Evolutionary conservation across 202 grass and related monocot species (phyloP), one percentile per base, ranked within the genome.

Genomic region (Alloteropsis angusta): DNA sequence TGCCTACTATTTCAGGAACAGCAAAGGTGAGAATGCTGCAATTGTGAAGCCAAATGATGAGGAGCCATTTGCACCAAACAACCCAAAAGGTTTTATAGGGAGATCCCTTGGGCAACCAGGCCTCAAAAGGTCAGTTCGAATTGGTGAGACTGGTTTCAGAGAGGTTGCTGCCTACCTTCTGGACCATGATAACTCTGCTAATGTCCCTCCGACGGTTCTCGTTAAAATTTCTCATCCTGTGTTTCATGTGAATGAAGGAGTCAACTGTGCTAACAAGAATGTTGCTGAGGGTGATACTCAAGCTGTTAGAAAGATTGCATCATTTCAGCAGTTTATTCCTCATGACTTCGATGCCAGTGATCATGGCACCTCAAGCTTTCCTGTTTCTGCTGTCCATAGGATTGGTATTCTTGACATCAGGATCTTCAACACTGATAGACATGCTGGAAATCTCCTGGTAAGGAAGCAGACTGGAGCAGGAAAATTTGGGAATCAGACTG

Each of bases 331-430:
- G 82, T 99, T 96, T 16, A 84, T 95, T 75, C 92, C 85, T 70
- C 96, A 99, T 85, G 96, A 99, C 70, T 99, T 84, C 84, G 96
- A 96, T 88, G 96, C 92, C 49, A 99, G 92, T 83, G 96, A 99
- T 71, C 73, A 96, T 85, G 96, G 96, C 60, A 96, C 90, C 19
- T 96, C 96, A 62, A 87, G 90, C 56, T 96, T 99, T 81, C 88
- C 92, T 75, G 96, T 96, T 55, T 88, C 90, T 60, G 81, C 92
- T 67, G 82, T 99, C 78, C 96, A 99, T 83, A 86, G 92, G 82
- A 96, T 96, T 75, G 96, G 92, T 39, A 93, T 99, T 77, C 92
- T 99, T 77, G 96, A 99, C 80, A 88, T 99, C 68, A 88, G 96
- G 66, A 99, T 93, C 79, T 99, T 96, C 82, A 99, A 99, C 74